These are phyloP conservation scores for Calonectria crousiana DNA, from an alignment of 2,329 filamentous ascomycete species.

Conservation along the genomic window DNA sequence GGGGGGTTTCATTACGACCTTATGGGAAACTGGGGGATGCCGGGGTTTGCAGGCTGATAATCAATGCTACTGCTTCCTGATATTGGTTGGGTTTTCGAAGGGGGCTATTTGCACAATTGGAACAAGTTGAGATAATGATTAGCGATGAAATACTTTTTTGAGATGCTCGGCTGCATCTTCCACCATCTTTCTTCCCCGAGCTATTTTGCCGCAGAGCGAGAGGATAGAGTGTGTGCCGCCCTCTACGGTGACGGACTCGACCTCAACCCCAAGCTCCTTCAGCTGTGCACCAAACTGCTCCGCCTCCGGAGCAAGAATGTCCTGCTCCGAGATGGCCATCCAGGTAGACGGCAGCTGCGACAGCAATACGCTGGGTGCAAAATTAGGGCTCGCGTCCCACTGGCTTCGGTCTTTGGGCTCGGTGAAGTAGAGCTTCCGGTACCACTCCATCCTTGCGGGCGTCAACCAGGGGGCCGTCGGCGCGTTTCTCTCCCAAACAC, in stretches of 20 bases:
- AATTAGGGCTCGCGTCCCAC: conserved; percentile 44
- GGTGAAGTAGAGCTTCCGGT: conserved; percentile 44
- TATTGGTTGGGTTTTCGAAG: background rate
- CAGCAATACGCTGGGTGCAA: conserved; percentile 32
- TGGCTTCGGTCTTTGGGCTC: conserved; percentile 24
- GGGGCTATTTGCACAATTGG: background rate
- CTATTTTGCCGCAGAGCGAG: conserved; percentile 16
- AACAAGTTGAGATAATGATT: background rate
- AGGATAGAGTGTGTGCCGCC: conserved; percentile 27
- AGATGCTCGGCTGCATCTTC: conserved; percentile 14
- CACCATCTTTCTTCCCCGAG: conserved; percentile 7
- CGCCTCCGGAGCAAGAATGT: conserved; percentile 45
- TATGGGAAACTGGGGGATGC: conserved; percentile 21
- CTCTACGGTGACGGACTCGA: background rate
- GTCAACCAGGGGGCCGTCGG: conserved; percentile 43
- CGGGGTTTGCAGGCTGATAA: conserved; percentile 2
- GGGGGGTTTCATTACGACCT: conserved; percentile 30
- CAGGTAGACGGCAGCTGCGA: conserved; percentile 39
- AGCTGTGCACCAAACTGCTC: conserved; percentile 36
- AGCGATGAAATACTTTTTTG: background rate
- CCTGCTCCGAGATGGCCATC: conserved; percentile 43
- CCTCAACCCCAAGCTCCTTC: conserved; percentile 14
- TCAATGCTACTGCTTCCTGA: background rate
- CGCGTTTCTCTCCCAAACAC: conserved; percentile 21
- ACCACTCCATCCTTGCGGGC: conserved; percentile 47